phyloP scores from a whole-genome alignment of 345 rosid genomes.

The Syzygium jambos region DNA sequence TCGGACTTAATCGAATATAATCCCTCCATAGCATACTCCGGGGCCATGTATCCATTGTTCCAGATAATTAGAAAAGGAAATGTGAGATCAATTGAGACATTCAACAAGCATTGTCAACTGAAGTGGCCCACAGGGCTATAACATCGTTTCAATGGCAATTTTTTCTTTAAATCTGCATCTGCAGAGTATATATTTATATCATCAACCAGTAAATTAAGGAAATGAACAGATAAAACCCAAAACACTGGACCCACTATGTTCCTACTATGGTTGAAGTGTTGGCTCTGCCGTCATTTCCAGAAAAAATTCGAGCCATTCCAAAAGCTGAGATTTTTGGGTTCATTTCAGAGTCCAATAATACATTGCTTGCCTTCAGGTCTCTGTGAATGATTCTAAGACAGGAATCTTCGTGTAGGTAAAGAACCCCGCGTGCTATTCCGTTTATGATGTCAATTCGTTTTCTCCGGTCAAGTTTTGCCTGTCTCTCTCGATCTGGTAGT shows the following conservation, averaged over 20 bases:
- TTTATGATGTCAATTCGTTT: slow-evolving; percentile 7
- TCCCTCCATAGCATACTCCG: slow-evolving; percentile 35
- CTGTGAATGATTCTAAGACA: slow-evolving; percentile 34
- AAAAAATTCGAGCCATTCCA: slow-evolving; percentile 41
- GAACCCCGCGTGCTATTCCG: slow-evolving; percentile 20
- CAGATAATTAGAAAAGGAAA: slow-evolving; percentile 37
- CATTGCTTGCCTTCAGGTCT: slow-evolving; percentile 53
- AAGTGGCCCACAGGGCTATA: not conserved
- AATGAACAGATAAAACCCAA: not conserved
- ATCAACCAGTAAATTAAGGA: not conserved
- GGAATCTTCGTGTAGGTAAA: slow-evolving; percentile 43
- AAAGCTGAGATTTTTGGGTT: slow-evolving; percentile 50
- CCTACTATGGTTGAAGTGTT: slow-evolving; percentile 36
- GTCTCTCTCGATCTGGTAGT: slow-evolving; percentile 8
- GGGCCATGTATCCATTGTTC: slow-evolving; percentile 16
- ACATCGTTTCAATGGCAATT: not conserved
- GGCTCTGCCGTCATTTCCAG: slow-evolving; percentile 13
- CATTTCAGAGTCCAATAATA: slow-evolving; percentile 31
- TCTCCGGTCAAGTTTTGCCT: slow-evolving; percentile 11
- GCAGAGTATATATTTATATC: not conserved
- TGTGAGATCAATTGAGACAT: not conserved
- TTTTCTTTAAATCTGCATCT: not conserved
- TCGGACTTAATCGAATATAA: slow-evolving; percentile 39
- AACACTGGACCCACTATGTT: slow-evolving; percentile 23
- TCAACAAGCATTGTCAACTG: not conserved